phyloP scores from a whole-genome alignment of 768 basidiomycete species.

The Boletus bicolor region DNA sequence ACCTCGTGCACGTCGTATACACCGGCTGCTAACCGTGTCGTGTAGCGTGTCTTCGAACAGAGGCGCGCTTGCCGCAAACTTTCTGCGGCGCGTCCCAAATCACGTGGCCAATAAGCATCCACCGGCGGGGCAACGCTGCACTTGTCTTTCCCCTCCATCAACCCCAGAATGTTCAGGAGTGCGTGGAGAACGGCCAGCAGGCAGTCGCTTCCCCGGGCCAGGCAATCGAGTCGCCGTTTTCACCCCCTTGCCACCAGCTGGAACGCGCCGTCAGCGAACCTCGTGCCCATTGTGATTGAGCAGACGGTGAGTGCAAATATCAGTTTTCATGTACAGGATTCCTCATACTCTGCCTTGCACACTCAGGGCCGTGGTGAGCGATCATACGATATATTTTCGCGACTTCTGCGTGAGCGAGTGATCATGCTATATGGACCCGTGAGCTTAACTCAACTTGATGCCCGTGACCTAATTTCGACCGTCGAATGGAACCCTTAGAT shows the following conservation, averaged over 20 bases:
- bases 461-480: conserved; percentile 10
- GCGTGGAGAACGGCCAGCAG: conserved; percentile 24
- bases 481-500: conserved; percentile 50
- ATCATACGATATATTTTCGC: conserved; percentile 95
- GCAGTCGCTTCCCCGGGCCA: conserved; percentile 10
- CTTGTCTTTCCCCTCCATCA: conserved; percentile 1
- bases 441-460: conserved; percentile 29
- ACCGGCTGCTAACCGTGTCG: neutral
- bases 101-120: conserved; percentile 24
- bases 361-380: conserved; percentile 77
- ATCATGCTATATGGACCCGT: conserved; percentile 95
- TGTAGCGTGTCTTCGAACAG: conserved; percentile 6
- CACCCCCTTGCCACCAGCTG: conserved; percentile 52
- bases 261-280: conserved; percentile 49
- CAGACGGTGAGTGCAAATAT: conserved; percentile 62
- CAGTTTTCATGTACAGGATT: conserved; percentile 5
- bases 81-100: conserved; percentile 15
- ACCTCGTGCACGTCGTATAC: conserved; percentile 16
- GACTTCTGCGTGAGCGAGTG: conserved; percentile 87
- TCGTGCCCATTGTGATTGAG: conserved; percentile 92
- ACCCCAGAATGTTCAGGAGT: conserved; percentile 27
- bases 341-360: conserved; percentile 15
- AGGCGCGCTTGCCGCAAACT: conserved; percentile 13
- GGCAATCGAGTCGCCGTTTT: conserved; percentile 40
- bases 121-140: neutral